Percentiles rank a stretch among this genome's conserved stretches.
Conservation (phyloP, 2,329 filamentous ascomycete species). For the Clonostachys sp. region DNA sequence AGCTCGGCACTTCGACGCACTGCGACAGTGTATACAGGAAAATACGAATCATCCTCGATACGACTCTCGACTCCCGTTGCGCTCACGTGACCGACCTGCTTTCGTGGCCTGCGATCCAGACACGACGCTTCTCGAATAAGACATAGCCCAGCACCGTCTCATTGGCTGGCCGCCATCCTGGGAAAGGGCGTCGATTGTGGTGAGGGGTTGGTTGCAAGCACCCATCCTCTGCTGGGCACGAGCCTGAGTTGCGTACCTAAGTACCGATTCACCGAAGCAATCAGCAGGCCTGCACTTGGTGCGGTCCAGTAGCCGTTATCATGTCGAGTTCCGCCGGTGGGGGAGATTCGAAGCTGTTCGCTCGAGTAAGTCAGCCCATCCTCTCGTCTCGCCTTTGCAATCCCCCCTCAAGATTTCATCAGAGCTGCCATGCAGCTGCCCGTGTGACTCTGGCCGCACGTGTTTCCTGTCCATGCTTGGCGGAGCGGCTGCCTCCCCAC, state of each 20-base stretch:
- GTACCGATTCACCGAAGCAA: background rate
- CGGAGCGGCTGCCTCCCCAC: no score
- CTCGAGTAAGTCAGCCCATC: conserved; percentile 63
- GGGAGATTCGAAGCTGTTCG: conserved; percentile 99
- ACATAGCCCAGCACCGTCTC: background rate
- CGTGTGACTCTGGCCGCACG: no score
- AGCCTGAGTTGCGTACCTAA: conserved; percentile 2
- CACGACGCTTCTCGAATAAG: no score
- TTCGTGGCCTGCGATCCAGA: no score
- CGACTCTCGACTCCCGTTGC: no score
- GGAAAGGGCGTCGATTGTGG: background rate
- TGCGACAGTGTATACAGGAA: no score
- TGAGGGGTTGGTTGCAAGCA: conserved; percentile 3
- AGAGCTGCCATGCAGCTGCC: no score
- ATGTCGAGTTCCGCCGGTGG: conserved; percentile 58
- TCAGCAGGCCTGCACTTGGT: no score
- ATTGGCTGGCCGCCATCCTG: conserved; percentile 2
- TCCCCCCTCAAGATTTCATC: no score
- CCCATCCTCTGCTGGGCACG: background rate
- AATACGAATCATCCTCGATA: no score
- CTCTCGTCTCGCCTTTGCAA: background rate
- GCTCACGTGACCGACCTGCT: background rate
- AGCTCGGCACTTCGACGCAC: no score
- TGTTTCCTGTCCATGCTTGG: no score
- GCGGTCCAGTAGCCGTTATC: conserved; percentile 12